Base-by-base conservation (phyloP, 1,139 yeast species). In the Pichia sp. region DNA sequence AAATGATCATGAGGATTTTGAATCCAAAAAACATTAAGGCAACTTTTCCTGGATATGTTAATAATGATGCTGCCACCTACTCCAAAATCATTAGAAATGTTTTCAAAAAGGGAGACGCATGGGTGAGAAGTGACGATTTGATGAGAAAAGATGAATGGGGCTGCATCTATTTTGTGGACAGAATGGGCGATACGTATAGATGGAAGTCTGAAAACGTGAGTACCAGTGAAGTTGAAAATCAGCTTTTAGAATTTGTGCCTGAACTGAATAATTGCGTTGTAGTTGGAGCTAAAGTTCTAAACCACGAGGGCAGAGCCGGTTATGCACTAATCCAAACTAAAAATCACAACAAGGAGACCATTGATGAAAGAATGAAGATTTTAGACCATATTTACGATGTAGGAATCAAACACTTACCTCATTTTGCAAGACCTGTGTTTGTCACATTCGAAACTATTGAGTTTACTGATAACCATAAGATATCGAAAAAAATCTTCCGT, bases 171-270 rank as follows among this genome's bases (percentile, higher is more conserved):
- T 92, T 92, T 64, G 88, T 87, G 41, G 98, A 90, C 66, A 71
- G 98, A 58, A 68, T 90, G 60, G 98, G 98, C 36, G 98, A 92
- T 61, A 90, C 97, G 0, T 92, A 85, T 70, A 75, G 98, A 55
- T 92, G 97, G 97, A 90, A 88, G 66, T 85, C 95, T 3, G 98
- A 92, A 66, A 90, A 92, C 65, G 97, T 92, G 34, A 81, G 94
- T 33, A 88, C 97, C 8, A 81, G 90, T 39, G 97, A 92, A 65
- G 97, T 92, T 37, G 97, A 90, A 62, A 85, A 83, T 60, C 77
- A 74, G 55, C 61, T 76, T 38, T 67, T 73, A 65, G 42, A 49
- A 33, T 40, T 50, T 16, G 36, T 49, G 11, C 85, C 84, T n/a
- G 57, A 59, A 6, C 67, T 87, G 48, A 69, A 71, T 49, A 86